phyloP scores from a whole-genome alignment of 495 filamentous ascomycete species.

The Penicillium lagena region DNA sequence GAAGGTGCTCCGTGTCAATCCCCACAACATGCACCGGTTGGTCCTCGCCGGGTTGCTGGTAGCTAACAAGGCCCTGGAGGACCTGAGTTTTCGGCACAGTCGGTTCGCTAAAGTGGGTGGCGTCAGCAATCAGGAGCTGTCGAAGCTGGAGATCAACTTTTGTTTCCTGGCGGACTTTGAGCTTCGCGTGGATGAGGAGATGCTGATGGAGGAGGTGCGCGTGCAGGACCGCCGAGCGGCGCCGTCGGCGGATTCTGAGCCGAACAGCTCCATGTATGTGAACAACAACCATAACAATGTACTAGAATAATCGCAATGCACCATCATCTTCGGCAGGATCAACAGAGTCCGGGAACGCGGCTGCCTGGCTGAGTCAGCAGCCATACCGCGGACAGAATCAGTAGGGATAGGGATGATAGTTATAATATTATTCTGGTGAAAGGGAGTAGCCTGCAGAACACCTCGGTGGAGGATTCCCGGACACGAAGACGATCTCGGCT shows the following conservation, averaged over 20 bases:
- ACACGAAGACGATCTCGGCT: no score
- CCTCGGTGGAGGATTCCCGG: no score
- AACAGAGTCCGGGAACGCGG: no score
- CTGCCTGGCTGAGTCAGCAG: no score
- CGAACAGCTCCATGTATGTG: background rate
- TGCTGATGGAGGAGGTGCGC: constrained; percentile 43
- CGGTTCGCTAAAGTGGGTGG: constrained; percentile 87
- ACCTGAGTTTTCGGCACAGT: constrained; percentile 76
- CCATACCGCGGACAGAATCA: no score
- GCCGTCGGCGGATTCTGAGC: background rate
- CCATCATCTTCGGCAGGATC: no score
- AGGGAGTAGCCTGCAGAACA: no score
- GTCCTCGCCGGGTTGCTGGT: constrained; percentile 78
- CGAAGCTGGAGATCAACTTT: constrained; percentile 81
- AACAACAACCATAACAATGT: no score
- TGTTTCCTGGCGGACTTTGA: constrained; percentile 82
- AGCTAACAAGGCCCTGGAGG: constrained; percentile 89
- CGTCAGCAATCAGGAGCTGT: constrained; percentile 72
- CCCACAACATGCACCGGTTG: constrained; percentile 79
- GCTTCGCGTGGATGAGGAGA: constrained; percentile 60
- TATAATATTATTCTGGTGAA: no score
- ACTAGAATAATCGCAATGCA: no score
- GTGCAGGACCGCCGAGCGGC: background rate
- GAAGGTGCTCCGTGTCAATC: constrained; percentile 64
- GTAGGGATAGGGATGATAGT: no score